phyloP scores from a whole-genome alignment of 257 asterid genomes.

The Scutellaria galericulata region DNA sequence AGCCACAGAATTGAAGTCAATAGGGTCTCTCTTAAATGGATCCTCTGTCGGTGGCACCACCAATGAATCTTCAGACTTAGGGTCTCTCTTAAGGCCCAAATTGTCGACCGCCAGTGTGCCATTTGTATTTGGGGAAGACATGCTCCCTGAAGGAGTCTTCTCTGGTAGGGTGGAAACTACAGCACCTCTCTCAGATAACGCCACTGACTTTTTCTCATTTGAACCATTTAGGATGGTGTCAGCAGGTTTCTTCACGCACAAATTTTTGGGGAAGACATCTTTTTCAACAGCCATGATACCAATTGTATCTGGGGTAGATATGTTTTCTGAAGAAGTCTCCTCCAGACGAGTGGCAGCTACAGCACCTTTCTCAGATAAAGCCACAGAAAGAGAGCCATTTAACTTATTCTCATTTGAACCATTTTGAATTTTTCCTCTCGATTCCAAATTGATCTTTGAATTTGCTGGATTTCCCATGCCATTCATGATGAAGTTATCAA shows the following conservation, averaged over 20 bases:
- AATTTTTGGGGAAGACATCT: constrained; percentile 18
- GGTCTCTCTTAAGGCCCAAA: constrained; percentile 37
- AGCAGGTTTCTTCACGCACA: constrained; percentile 49
- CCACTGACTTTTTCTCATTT: constrained; percentile 41
- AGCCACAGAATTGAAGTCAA: constrained; percentile 29
- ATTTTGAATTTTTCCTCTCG: constrained; percentile 44
- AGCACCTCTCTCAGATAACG: constrained; percentile 42
- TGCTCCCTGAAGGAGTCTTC: constrained; percentile 37
- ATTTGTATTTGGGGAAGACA: constrained; percentile 30
- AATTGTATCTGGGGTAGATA: constrained; percentile 31
- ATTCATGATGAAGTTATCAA: constrained; percentile 44
- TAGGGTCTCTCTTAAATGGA: constrained; percentile 33
- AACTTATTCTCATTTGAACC: constrained; percentile 44
- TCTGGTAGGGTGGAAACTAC: constrained; percentile 23
- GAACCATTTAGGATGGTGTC: constrained; percentile 43
- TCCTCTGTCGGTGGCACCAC: constrained; percentile 41
- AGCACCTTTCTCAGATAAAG: constrained; percentile 44
- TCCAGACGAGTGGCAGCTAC: constrained; percentile 24
- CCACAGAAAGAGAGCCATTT: constrained; percentile 37
- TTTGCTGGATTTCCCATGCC: constrained; percentile 49
- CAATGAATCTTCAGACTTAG: constrained; percentile 31
- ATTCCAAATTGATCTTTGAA: constrained; percentile 46
- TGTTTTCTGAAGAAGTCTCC: constrained; percentile 40
- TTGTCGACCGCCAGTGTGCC: constrained; percentile 34
- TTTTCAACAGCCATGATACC: constrained; percentile 30